Conservation (phyloP, 1,284 basidiomycete species). For the Termitomyces sp. region DNA sequence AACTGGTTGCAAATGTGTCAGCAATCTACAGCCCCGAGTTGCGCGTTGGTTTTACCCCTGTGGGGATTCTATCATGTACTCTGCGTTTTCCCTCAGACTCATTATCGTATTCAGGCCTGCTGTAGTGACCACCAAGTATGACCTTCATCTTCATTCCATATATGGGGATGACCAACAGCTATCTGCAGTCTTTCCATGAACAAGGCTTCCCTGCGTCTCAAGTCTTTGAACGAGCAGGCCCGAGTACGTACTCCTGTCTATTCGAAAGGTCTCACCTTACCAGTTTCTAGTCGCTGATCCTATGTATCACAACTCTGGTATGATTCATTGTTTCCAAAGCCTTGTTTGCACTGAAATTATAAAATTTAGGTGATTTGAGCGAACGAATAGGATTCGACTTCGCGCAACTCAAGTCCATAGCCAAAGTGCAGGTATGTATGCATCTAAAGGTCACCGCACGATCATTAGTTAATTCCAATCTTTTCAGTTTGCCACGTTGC, state of each 20-base stretch:
- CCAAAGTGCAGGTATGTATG: conserved; percentile 71
- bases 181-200: conserved; percentile 68
- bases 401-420: conserved; percentile 73
- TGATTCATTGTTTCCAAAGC: conserved; percentile 16
- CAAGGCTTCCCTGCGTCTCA: conserved; percentile 81
- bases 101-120: conserved; percentile 48
- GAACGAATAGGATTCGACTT: conserved; percentile 77
- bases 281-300: conserved; percentile 63
- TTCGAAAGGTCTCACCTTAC: background rate
- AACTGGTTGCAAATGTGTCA: conserved; percentile 71
- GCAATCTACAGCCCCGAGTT: conserved; percentile 79
- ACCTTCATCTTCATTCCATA: background rate
- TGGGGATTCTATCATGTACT: conserved; percentile 26
- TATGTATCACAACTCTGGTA: conserved; percentile 80
- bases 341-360: background rate
- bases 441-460: background rate
- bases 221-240: conserved; percentile 78
- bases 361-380: conserved; percentile 64
- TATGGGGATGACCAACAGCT: background rate
- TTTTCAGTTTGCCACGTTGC: conserved; percentile 46
- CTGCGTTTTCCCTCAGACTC: background rate
- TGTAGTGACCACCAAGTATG: conserved; percentile 81
- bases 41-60: conserved; percentile 65
- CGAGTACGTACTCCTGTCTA: conserved; percentile 40
- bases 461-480: background rate